Base-by-base conservation (phyloP, 2,329 filamentous ascomycete genomes). In the Chaetothyriales sp. region DNA sequence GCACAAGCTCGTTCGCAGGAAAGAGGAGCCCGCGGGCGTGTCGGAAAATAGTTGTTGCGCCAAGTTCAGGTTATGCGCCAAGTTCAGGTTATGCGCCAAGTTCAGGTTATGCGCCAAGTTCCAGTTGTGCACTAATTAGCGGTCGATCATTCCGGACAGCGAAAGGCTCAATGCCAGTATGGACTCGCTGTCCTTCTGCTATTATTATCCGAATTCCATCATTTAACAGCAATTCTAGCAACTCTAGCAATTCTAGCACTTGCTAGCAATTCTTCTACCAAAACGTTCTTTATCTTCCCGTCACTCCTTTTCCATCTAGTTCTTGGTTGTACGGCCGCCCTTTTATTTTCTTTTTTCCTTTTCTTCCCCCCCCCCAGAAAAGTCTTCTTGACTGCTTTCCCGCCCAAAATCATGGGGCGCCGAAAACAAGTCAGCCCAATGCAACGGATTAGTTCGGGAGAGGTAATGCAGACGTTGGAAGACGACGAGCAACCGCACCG, bases 381-480 rank as follows among this genome's bases (percentile, higher is more conserved):
- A 9, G 7, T 15, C 15, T 40, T 15, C 33, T 15, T 40, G 9
- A 15, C 33, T 15, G 33, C 33, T 15, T 15, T 4, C 15, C 15
- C 4, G 33, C 15, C 33, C 33, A 15, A 29, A 46, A 19, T 22
- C 37, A 88, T 89, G 85, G 84, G 83, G 54, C 80, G 84, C 62
- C 77, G 76, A 51, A 88, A 89, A 69, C 82, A 86, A 68, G 71
- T 77, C 43, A 72, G 71, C 47, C 81, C 85, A 8, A 68, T 83
- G 53, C 77, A 80, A 65, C 80, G 83, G 64, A 77, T 80, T 58
- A 70, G 78, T 2, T 86, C 83, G 6, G 83, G 81, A 22, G 81
- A 86, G 63, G 79, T 80, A 64, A 77, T 81, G 65, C 65, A 67
- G 51, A 58, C 55, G 50, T 62, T 60, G 47, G 60, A 62, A 61